Conservation (phyloP, 169 alveolate genomes). For the Cryptosporidium sp. region DNA sequence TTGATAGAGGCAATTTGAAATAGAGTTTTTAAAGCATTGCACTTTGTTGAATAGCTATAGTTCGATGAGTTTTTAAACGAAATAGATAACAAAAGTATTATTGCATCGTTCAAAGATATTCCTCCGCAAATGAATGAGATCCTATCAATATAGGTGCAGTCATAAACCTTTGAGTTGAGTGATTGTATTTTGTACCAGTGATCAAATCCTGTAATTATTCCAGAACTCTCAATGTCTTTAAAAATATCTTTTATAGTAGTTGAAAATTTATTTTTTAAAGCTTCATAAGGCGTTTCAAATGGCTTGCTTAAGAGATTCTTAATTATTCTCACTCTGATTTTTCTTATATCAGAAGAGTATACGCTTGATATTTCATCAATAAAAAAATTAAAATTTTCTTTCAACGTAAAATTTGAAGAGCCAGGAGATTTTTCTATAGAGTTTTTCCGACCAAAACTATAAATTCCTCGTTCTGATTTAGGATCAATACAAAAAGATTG, state of each 20-base stretch:
- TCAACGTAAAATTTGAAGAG: not conserved
- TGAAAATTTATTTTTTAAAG: constrained; percentile 26
- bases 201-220: constrained; percentile 24
- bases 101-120: constrained; percentile 45
- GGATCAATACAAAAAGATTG: constrained; percentile 32
- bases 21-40: constrained; percentile 53
- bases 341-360: constrained; percentile 19
- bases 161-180: not conserved
- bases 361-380: constrained; percentile 22
- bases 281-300: constrained; percentile 66
- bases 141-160: constrained; percentile 36
- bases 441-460: not conserved
- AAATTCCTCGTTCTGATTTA: not conserved
- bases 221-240: constrained; percentile 22
- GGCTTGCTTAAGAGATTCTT: constrained; percentile 54
- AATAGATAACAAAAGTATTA: constrained; percentile 46
- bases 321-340: constrained; percentile 19
- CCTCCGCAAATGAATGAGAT: constrained; percentile 57
- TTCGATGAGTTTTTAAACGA: constrained; percentile 41
- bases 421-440: not conserved
- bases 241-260: constrained; percentile 16
- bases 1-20: constrained; percentile 68
- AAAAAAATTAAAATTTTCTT: constrained; percentile 25
- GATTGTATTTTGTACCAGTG: constrained; percentile 16
- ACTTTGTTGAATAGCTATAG: constrained; percentile 42